These are phyloP conservation scores for Candida pseudoglaebosa DNA, from an alignment of 805 yeast genomes.

Conservation along the genomic window DNA sequence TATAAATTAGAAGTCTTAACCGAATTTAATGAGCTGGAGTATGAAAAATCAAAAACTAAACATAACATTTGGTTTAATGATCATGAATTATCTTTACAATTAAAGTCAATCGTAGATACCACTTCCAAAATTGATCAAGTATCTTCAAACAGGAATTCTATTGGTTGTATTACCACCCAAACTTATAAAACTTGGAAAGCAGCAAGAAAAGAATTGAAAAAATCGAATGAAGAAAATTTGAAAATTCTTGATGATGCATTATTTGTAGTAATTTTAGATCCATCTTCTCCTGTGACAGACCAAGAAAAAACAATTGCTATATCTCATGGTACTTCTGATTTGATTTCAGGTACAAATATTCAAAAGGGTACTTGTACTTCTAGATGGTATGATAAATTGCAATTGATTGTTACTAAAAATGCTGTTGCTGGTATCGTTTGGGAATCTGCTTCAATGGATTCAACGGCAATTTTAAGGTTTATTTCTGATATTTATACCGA, in stretches of 20 bases:
- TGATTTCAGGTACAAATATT: conserved; percentile 40
- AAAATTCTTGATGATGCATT: conserved; percentile 45
- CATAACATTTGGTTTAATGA: conserved; percentile 51
- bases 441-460: conserved; percentile 57
- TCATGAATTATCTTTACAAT: conserved; percentile 43
- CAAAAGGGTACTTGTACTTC: conserved; percentile 57
- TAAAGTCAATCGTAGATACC: conserved; percentile 41
- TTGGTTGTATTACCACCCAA: conserved; percentile 56
- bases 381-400: conserved; percentile 58
- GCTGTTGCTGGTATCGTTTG: conserved; percentile 58
- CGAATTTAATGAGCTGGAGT: conserved; percentile 14
- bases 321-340: conserved; percentile 48
- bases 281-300: conserved; percentile 42
- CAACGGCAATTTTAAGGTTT: conserved; percentile 54
- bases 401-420: conserved; percentile 49
- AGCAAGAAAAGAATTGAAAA: conserved; percentile 40
- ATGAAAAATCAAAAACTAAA: conserved; percentile 15
- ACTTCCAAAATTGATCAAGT: conserved; percentile 30
- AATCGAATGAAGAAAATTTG: conserved; percentile 34
- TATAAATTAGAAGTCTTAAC: conserved; percentile 49
- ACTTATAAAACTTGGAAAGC: conserved; percentile 45
- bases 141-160: conserved; percentile 40
- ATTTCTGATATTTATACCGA: conserved; percentile 58
- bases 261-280: conserved; percentile 50
- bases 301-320: conserved; percentile 47